These are phyloP conservation scores for Wickerhamomyces ciferrii DNA, from an alignment of 805 yeast genomes.

Conservation along the genomic window DNA sequence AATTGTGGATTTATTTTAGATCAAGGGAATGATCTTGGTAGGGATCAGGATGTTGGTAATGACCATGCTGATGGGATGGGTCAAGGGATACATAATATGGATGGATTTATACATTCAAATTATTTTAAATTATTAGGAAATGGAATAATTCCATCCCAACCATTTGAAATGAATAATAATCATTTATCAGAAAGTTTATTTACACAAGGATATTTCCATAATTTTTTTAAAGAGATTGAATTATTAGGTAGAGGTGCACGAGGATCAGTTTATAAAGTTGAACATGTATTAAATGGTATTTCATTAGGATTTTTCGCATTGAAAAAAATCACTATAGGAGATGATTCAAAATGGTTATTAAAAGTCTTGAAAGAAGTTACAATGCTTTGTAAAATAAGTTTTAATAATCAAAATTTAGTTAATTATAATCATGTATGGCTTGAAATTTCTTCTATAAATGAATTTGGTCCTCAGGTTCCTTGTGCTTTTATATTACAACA, in stretches of 20 bases:
- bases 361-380: conserved; percentile 76
- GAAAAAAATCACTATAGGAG: conserved; percentile 81
- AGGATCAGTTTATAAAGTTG: conserved; percentile 81
- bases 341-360: conserved; percentile 61
- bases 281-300: conserved; percentile 68
- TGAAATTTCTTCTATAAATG: conserved; percentile 52
- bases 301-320: conserved; percentile 78
- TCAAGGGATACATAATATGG: neutral
- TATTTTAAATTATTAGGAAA: neutral
- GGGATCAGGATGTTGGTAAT: too few relatives aligned
- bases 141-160: too few relatives aligned
- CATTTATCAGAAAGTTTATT: conserved; percentile 50
- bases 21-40: neutral
- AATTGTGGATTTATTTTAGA: neutral
- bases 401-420: conserved; percentile 57
- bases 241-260: conserved; percentile 78
- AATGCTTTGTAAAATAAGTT: conserved; percentile 47
- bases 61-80: neutral
- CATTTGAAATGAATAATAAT: too few relatives aligned
- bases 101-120: neutral
- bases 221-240: conserved; percentile 59
- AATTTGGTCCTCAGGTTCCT: conserved; percentile 54
- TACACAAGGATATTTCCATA: conserved; percentile 76
- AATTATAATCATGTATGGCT: conserved; percentile 91
- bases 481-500: conserved; percentile 81